Conservation (phyloP, 1,139 yeast species). For the Geotrichum klebahnii region DNA sequence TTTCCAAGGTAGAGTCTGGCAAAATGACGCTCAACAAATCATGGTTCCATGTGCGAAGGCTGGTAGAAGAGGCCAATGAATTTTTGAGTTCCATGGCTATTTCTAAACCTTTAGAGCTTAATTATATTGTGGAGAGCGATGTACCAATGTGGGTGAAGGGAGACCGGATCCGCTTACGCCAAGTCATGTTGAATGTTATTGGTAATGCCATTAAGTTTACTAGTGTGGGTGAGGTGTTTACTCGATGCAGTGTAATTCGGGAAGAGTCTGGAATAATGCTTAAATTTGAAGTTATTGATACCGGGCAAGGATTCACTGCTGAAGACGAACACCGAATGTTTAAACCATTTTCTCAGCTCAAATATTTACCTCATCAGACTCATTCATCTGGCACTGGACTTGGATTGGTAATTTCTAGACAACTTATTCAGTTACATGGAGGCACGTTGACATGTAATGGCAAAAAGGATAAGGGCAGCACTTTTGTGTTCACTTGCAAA, state of each 20-base stretch:
- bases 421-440: slow-evolving; percentile 77
- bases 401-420: slow-evolving; percentile 81
- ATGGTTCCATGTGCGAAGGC: slow-evolving; percentile 69
- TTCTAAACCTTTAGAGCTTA: slow-evolving; percentile 67
- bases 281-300: slow-evolving; percentile 72
- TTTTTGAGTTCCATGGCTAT: slow-evolving; percentile 76
- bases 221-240: slow-evolving; percentile 59
- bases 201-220: slow-evolving; percentile 87
- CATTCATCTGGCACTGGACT: slow-evolving; percentile 70
- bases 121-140: slow-evolving; percentile 71
- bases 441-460: slow-evolving; percentile 74
- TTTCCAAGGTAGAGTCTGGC: slow-evolving; percentile 79
- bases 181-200: slow-evolving; percentile 81
- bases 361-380: neutral
- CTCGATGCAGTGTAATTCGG: slow-evolving; percentile 31
- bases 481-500: slow-evolving; percentile 45
- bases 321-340: slow-evolving; percentile 59
- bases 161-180: slow-evolving; percentile 82
- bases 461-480: slow-evolving; percentile 72
- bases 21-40: slow-evolving; percentile 77
- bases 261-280: slow-evolving; percentile 43
- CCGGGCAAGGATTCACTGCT: slow-evolving; percentile 83
- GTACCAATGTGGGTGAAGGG: slow-evolving; percentile 82
- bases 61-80: slow-evolving; percentile 75
- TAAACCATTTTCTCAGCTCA: slow-evolving; percentile 88